Evolutionary conservation across 345 rosid genomes (phyloP).

Genomic region (Xanthoceras sorbifolium): DNA sequence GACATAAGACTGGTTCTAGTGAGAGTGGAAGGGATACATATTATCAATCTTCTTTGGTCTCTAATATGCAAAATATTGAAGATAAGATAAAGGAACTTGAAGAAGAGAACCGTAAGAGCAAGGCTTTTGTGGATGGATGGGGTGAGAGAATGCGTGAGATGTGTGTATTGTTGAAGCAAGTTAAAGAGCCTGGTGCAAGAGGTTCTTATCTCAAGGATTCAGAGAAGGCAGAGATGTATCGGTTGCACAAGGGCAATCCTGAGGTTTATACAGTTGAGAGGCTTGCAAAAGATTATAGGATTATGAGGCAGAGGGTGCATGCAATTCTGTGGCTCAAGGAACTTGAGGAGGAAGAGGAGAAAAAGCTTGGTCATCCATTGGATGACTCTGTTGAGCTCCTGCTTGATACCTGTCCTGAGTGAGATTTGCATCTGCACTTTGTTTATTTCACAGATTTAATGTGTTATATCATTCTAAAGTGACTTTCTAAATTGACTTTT

Average conservation of each 20-base stretch:
- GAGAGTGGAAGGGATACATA: conserved; percentile 25
- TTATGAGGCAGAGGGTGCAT: conserved; percentile 96
- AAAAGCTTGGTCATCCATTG: conserved; percentile 76
- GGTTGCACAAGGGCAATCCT: conserved; percentile 81
- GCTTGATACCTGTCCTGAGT: conserved; percentile 92
- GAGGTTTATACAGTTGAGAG: conserved; percentile 76
- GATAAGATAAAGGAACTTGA: conserved; percentile 51
- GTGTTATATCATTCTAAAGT: not conserved
- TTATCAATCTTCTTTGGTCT: conserved; percentile 33
- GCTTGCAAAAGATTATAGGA: conserved; percentile 90
- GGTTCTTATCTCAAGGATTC: conserved; percentile 89
- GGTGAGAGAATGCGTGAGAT: conserved; percentile 52
- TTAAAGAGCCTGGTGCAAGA: conserved; percentile 84
- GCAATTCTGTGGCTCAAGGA: conserved; percentile 96
- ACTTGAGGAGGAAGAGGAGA: conserved; percentile 90
- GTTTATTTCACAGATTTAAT: not conserved
- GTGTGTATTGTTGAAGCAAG: conserved; percentile 68
- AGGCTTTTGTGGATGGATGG: conserved; percentile 62
- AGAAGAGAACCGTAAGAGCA: conserved; percentile 43
- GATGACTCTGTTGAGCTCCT: conserved; percentile 88
- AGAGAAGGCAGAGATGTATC: conserved; percentile 95
- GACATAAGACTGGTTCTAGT: conserved; percentile 30
- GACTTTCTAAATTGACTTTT: not conserved
- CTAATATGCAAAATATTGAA: conserved; percentile 52
- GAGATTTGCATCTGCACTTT: conserved; percentile 27